Percentiles rank a stretch among this genome's conserved stretches.
Conservation (phyloP, 495 filamentous ascomycete species). For the Paragyromitra xinjiangensis region DNA sequence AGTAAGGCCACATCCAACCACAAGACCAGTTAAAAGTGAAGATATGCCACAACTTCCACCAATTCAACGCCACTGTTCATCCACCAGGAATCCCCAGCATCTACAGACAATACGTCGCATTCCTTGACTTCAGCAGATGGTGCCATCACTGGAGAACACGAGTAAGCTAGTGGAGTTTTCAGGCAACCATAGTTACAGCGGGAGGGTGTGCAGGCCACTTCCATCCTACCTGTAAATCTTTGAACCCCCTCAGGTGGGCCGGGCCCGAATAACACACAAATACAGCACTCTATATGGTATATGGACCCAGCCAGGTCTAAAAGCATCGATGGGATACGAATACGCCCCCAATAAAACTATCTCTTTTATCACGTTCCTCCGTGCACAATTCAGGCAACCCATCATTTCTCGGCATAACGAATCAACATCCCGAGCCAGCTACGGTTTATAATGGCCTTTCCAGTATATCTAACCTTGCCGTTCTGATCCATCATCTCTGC, state of each 20-base stretch:
- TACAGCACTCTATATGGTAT: background rate
- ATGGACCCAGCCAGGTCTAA: background rate
- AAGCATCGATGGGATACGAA: background rate
- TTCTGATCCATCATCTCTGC: conserved; percentile 12
- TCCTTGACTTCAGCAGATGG: background rate
- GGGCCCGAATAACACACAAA: background rate
- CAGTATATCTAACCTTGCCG: background rate
- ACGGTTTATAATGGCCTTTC: background rate
- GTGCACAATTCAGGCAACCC: conserved; percentile 7
- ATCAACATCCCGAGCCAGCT: conserved; percentile 1
- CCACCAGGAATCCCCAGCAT: background rate
- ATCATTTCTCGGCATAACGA: background rate
- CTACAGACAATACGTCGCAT: background rate
- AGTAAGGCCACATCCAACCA: background rate
- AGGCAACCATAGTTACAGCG: background rate
- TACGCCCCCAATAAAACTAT: background rate
- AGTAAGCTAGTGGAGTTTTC: background rate
- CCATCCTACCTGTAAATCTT: background rate
- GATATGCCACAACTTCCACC: background rate
- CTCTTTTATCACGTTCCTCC: background rate
- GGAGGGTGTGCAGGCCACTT: background rate
- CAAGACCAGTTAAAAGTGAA: background rate
- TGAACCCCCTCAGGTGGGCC: background rate
- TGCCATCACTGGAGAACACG: background rate
- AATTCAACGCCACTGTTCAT: background rate